These are phyloP conservation scores for Colletotrichum scovillei DNA, from an alignment of 2,329 filamentous ascomycete genomes.

Conservation along the genomic window DNA sequence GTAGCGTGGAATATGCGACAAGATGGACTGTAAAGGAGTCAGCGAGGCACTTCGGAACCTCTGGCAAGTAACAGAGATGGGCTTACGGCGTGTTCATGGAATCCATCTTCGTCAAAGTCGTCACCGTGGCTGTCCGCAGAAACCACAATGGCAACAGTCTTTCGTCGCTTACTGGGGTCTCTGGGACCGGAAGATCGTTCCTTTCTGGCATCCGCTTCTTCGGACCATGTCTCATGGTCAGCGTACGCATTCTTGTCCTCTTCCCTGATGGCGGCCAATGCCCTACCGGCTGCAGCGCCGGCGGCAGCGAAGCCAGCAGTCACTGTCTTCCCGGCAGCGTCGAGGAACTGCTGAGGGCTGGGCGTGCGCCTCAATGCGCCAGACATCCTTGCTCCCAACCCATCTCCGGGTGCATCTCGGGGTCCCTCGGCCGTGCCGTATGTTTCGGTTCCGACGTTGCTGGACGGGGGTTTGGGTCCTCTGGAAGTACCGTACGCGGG, in stretches of 20 bases:
- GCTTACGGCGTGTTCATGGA: conserved; percentile 86
- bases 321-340: conserved; percentile 84
- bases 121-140: conserved; percentile 78
- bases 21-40: conserved; percentile 71
- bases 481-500: conserved; percentile 57
- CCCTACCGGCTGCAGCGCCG: conserved; percentile 83
- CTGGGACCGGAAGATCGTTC: conserved; percentile 52
- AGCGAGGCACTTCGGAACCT: not conserved
- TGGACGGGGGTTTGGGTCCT: conserved; percentile 49
- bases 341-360: conserved; percentile 89
- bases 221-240: conserved; percentile 92
- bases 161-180: conserved; percentile 65
- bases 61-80: not conserved
- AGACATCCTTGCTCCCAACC: conserved; percentile 82
- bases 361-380: conserved; percentile 84
- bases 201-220: conserved; percentile 81
- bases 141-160: conserved; percentile 88
- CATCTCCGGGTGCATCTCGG: conserved; percentile 51
- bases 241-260: conserved; percentile 84
- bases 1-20: conserved; percentile 86
- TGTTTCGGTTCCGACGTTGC: conserved; percentile 53
- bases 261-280: conserved; percentile 84
- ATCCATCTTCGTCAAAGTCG: conserved; percentile 67
- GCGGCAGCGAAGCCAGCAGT: conserved; percentile 85
- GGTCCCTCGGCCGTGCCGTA: conserved; percentile 53